Conservation (phyloP, 1,284 basidiomycete species). For the Microbotryum saponariae region DNA sequence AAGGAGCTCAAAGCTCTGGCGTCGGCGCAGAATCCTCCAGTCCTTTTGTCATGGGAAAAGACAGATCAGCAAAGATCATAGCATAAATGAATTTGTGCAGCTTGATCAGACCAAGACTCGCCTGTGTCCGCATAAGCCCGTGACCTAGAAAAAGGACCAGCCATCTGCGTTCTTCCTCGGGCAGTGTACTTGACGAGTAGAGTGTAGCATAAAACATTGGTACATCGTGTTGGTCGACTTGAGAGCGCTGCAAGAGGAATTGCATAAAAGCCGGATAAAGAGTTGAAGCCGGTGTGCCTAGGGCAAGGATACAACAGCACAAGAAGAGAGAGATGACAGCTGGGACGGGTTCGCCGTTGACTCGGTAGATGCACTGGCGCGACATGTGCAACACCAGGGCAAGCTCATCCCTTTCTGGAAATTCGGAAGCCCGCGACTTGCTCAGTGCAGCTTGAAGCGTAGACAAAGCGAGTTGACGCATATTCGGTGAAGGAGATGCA, state of each 20-base stretch:
- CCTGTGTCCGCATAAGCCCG: conserved; percentile 27
- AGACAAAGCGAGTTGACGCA: conserved; percentile 13
- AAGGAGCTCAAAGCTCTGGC: conserved; percentile 29
- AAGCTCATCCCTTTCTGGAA: conserved; percentile 30
- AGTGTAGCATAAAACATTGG: conserved; percentile 31
- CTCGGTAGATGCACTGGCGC: conserved; percentile 23
- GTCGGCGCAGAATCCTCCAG: conserved; percentile 31
- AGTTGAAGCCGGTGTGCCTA: conserved; percentile 23
- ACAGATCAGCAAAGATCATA: neutral
- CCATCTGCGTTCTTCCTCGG: conserved; percentile 24
- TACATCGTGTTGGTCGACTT: conserved; percentile 26
- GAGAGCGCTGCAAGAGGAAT: conserved; percentile 30
- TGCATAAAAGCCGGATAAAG: conserved; percentile 26
- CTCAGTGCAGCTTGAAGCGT: conserved; percentile 7
- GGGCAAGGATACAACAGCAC: conserved; percentile 15
- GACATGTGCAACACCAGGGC: conserved; percentile 22
- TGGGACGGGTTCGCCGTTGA: conserved; percentile 23
- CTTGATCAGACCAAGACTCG: neutral
- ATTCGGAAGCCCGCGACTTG: conserved; percentile 17
- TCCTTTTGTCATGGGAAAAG: conserved; percentile 7
- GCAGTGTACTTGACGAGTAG: conserved; percentile 24
- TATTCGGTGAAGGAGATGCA: conserved; percentile 5
- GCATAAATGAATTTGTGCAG: too few species aligned
- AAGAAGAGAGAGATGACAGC: conserved; percentile 31
- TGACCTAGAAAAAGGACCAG: conserved; percentile 24